These are phyloP conservation scores for carrot (Daucus carota) DNA, from an alignment of 129 eudicot genomes.

Conservation along the genomic window DH1_v3.0 NC_030383.2:62415501-62416000, in stretches of 20 bases:
- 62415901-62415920: constrained; percentile 86
- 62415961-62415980: constrained; percentile 68
- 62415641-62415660: neutral
- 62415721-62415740: neutral
- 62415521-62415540: neutral
- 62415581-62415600: neutral
- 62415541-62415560: no score
- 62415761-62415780: neutral
- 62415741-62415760: neutral
- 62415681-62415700: neutral
- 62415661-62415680: neutral
- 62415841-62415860: constrained; percentile 37
- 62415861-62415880: constrained; percentile 65
- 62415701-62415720: neutral
- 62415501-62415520: neutral
- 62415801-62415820: constrained; percentile 59
- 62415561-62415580: neutral
- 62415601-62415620: neutral
- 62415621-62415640: neutral
- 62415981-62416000: constrained; percentile 87
- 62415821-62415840: constrained; percentile 60
- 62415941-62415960: constrained; percentile 69
- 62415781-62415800: constrained; percentile 38
- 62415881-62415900: constrained; percentile 79
- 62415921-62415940: constrained; percentile 55